Percentiles rank a stretch among this genome's conserved stretches.
Conservation (phyloP, 1,284 basidiomycete species). For the Irpex sp. region DNA sequence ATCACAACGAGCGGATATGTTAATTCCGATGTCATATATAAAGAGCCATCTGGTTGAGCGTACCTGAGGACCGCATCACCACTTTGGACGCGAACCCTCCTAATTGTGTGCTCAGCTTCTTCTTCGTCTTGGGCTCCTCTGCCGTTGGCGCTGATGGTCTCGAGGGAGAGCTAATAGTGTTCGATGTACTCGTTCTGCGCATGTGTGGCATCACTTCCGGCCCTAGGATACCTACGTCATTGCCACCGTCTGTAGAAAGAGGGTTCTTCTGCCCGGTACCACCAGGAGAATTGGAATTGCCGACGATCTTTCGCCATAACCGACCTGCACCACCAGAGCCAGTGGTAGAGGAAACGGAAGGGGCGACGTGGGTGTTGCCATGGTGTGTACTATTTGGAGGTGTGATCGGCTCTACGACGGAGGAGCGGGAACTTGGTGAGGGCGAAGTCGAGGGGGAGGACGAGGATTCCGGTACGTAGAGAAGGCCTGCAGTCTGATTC, state of each 20-base stretch:
- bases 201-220: too few relatives aligned
- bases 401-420: not conserved
- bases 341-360: not conserved
- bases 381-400: not conserved
- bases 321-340: not conserved
- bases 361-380: not conserved
- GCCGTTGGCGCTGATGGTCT: not conserved
- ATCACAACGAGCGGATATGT: too few relatives aligned
- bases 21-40: too few relatives aligned
- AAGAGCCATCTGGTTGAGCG: not conserved
- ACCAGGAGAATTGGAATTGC: too few relatives aligned
- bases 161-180: too few relatives aligned
- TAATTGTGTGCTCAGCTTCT: not conserved
- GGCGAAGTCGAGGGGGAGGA: not conserved
- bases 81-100: not conserved
- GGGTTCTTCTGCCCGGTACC: too few relatives aligned
- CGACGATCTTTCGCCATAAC: not conserved
- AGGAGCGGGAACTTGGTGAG: not conserved
- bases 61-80: not conserved
- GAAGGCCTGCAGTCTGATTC: not conserved
- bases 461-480: not conserved
- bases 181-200: too few relatives aligned
- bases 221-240: too few relatives aligned
- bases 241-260: too few relatives aligned
- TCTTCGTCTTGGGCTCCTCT: not conserved